Percentiles rank a stretch among this genome's conserved stretches.
Evolutionary conservation across 441 rosid species (phyloP).

Genomic region (Syzygium syzygioides): DNA sequence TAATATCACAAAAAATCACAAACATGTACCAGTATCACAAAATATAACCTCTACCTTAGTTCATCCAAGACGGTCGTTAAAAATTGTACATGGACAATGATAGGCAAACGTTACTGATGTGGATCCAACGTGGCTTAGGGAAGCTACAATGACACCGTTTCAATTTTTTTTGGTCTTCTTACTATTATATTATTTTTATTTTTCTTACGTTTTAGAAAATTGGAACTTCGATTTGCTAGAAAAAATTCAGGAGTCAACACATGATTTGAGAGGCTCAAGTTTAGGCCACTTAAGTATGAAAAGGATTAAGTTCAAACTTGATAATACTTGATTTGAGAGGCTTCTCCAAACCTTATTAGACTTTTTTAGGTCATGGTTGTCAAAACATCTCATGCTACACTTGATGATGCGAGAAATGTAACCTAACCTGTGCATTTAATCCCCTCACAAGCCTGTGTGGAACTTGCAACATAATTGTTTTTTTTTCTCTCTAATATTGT

Average conservation of each 20-base stretch:
- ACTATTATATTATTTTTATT: no score
- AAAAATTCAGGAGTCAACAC: no score
- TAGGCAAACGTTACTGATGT: neutral
- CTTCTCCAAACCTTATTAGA: no score
- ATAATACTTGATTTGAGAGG: neutral
- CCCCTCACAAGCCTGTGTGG: neutral
- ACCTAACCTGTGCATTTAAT: neutral
- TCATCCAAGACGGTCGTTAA: neutral
- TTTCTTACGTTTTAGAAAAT: no score
- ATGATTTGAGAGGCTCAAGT: neutral
- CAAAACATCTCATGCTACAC: neutral
- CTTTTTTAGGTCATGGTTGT: accelerated
- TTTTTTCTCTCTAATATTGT: neutral
- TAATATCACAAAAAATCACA: neutral
- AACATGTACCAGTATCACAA: neutral
- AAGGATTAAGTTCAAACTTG: neutral
- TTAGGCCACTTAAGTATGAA: no score
- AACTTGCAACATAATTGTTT: no score
- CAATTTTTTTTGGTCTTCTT: neutral
- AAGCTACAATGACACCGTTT: neutral
- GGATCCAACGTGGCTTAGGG: neutral
- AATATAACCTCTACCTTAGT: neutral
- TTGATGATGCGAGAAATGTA: no score
- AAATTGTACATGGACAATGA: neutral
- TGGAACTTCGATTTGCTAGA: no score